Base-by-base conservation (phyloP, 169 alveolate species). In the Babesia ovis region DNA sequence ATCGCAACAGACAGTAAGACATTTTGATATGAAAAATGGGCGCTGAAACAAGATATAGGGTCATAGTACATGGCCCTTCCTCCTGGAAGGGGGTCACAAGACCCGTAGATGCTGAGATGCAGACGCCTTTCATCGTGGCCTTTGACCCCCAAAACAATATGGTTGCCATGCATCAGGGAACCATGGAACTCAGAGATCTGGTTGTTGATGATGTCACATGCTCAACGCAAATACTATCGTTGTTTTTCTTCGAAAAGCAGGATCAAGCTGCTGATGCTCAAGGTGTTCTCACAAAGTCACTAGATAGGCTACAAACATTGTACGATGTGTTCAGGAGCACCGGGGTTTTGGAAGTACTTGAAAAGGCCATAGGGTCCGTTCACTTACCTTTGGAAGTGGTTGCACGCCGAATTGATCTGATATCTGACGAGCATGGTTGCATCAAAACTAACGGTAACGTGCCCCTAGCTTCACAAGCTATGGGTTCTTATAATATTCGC, bases 61-160 rank as follows among this genome's bases (percentile, higher is more conserved):
- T 39, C 46, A 79, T 79, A 27, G 37, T 79, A 18, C 87, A 79
- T 69, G 87, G 87, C 11, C 87, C 87, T 29, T 39, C 68, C 43
- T n/a, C 32, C 12, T 79, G 87, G 87, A 79, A 79, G 70, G 72
- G 76, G 16, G 54, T 69, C 22, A 39, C 37, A 3, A 68, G 57
- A 27, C 48, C 56, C 27, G 37, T 29, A 4, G 51, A 53, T 41
- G 77, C 48, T 34, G 56, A 32, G 16, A 27, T 29, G 59, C 50
- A 56, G 43, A 29, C 83, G 20, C 87, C 87, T 2, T 79, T 66
- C 39, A 48, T 79, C 25, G 87, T 79, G 8, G 72, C 72, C 16
- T 79, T 70, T 37, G 87, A 79, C 56, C 87, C 87, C 12, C 59
- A 43, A 5, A 66, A 54, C 31, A 50, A 68, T 32, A 55, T 79